Evolutionary conservation across 805 yeast genomes (phyloP).

Genomic region (Torulaspora indica): DNA sequence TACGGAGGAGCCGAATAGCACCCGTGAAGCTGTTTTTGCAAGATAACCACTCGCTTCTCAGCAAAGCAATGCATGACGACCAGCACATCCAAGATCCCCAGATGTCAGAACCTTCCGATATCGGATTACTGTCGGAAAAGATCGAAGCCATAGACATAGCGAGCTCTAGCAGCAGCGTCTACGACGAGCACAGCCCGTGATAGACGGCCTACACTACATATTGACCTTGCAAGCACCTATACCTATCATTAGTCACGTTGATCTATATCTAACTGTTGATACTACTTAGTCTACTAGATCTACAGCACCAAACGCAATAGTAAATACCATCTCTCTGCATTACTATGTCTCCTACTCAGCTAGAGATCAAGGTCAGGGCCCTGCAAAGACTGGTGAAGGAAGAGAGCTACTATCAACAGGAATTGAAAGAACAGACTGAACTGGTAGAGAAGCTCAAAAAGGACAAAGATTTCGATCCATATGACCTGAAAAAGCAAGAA

Average conservation of each 20-base stretch:
- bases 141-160: conserved; percentile 13
- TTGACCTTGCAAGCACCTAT: background rate
- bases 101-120: conserved; percentile 1
- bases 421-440: conserved; percentile 49
- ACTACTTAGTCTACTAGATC: background rate
- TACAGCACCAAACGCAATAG: too few relatives aligned
- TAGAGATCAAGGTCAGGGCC: conserved; percentile 69
- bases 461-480: conserved; percentile 48
- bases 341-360: conserved; percentile 61
- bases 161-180: conserved; percentile 9
- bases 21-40: conserved; percentile 6
- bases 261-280: background rate
- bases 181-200: background rate
- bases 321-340: background rate
- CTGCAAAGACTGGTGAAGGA: conserved; percentile 66
- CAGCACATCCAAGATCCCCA: conserved; percentile 2
- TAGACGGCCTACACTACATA: background rate
- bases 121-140: conserved; percentile 15
- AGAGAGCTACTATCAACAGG: conserved; percentile 54
- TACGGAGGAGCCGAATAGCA: conserved; percentile 1
- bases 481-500: conserved; percentile 55
- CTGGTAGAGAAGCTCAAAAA: conserved; percentile 46
- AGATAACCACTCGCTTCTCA: conserved; percentile 9
- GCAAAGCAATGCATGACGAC: conserved; percentile 3
- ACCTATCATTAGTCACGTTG: background rate